These are phyloP conservation scores for Anaeramoeba ignava DNA, from an alignment of 78 protist species.

Conservation along the genomic window DNA sequence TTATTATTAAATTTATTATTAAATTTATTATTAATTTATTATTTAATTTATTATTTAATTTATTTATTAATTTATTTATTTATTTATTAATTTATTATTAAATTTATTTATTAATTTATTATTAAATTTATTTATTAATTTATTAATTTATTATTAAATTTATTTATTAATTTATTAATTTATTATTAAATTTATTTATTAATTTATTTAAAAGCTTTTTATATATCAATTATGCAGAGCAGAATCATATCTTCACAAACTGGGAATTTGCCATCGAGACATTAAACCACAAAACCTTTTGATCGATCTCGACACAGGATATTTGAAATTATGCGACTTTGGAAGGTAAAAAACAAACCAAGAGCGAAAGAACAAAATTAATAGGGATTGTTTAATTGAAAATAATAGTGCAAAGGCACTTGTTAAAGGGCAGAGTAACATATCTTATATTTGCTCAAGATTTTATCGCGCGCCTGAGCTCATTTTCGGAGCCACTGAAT, in stretches of 20 bases:
- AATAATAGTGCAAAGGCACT: constrained; percentile 65
- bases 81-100: too few species aligned
- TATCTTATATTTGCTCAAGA: constrained; percentile 97
- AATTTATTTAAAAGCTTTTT: constrained; percentile 45
- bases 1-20: too few species aligned
- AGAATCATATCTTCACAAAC: constrained; percentile 57
- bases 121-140: too few species aligned
- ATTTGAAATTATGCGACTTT: constrained; percentile 90
- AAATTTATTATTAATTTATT: too few species aligned
- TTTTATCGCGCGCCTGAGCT: constrained; percentile 99
- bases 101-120: too few species aligned
- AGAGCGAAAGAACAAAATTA: too few species aligned
- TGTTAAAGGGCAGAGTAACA: constrained; percentile 84
- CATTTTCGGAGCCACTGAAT: constrained; percentile 91
- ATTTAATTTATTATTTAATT: too few species aligned
- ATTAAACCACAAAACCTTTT: constrained; percentile 82
- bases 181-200: too few species aligned
- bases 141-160: too few species aligned
- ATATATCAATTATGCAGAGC: constrained; percentile 81
- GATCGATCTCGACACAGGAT: constrained; percentile 65
- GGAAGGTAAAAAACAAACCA: too few species aligned
- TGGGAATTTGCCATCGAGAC: constrained; percentile 79
- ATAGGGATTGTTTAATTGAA: neutral
- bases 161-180: too few species aligned
- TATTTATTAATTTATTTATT: too few species aligned